A percentile compares a stretch with the other conserved stretches of the same genome.
phyloP scores from a whole-genome alignment of 2,329 filamentous ascomycete species.

The Diplocarpon mali region DNA sequence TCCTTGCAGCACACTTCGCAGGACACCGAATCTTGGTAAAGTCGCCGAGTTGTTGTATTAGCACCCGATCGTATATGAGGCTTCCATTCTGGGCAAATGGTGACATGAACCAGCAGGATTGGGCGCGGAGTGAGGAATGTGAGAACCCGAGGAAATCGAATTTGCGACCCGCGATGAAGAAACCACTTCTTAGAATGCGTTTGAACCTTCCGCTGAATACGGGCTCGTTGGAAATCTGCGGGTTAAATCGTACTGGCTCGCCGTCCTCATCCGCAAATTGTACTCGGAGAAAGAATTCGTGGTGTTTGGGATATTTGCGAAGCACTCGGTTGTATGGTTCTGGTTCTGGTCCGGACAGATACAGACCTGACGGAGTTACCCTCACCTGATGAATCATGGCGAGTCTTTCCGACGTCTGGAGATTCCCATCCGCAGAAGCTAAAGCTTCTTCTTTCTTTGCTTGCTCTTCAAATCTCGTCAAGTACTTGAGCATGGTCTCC shows the following conservation, averaged over 20 bases:
- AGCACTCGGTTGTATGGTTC: slow-evolving; percentile 62
- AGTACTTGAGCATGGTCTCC: neutral
- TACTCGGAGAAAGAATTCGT: slow-evolving; percentile 57
- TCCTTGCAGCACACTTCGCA: slow-evolving; percentile 47
- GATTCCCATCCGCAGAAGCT: neutral
- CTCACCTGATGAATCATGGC: slow-evolving; percentile 19
- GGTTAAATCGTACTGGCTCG: slow-evolving; percentile 47
- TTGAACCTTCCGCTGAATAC: slow-evolving; percentile 51
- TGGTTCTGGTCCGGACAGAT: slow-evolving; percentile 48
- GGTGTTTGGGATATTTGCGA: slow-evolving; percentile 48
- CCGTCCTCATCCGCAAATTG: slow-evolving; percentile 67
- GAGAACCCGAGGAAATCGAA: slow-evolving; percentile 69
- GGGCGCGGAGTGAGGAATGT: slow-evolving; percentile 62
- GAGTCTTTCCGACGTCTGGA: slow-evolving; percentile 12
- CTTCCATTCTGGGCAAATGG: slow-evolving; percentile 31
- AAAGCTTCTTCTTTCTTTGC: neutral
- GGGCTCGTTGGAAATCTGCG: slow-evolving; percentile 35
- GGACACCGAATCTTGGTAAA: slow-evolving; percentile 40
- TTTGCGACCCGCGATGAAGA: slow-evolving; percentile 50
- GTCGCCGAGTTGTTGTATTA: slow-evolving; percentile 37
- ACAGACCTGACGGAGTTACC: slow-evolving; percentile 49
- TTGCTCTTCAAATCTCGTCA: neutral
- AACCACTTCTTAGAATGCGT: slow-evolving; percentile 42
- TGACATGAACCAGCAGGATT: slow-evolving; percentile 58
- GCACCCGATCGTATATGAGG: slow-evolving; percentile 25